phyloP scores from a whole-genome alignment of 2,329 filamentous ascomycete genomes.

The Pseudocercospora pini-densiflorae region DNA sequence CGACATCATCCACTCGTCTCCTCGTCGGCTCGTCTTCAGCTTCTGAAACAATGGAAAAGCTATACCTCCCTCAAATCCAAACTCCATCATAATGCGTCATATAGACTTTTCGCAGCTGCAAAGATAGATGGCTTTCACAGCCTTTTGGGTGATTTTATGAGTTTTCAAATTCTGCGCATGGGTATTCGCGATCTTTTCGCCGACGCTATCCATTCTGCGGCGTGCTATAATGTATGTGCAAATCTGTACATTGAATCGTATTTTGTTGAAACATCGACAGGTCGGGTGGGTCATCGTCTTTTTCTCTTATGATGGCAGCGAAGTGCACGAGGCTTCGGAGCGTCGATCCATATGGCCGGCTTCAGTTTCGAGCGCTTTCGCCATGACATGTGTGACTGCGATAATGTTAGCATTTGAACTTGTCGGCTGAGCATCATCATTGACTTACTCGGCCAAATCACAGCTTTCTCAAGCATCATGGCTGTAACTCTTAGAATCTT shows the following conservation, averaged over 20 bases:
- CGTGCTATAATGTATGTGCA: slow-evolving; percentile 6
- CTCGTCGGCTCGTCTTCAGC: background rate
- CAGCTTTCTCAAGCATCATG: slow-evolving; percentile 83
- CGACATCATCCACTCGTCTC: background rate
- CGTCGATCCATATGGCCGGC: slow-evolving; percentile 66
- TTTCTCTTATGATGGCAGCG: background rate
- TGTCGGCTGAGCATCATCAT: slow-evolving; percentile 28
- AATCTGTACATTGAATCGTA: slow-evolving; percentile 11
- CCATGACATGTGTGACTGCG: slow-evolving; percentile 70
- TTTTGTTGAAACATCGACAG: slow-evolving; percentile 8
- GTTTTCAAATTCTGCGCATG: background rate
- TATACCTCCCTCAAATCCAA: background rate
- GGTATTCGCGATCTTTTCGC: background rate
- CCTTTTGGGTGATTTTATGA: slow-evolving; percentile 1
- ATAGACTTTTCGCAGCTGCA: slow-evolving; percentile 9
- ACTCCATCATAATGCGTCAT: slow-evolving; percentile 8
- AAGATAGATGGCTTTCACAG: background rate
- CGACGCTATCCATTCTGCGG: slow-evolving; percentile 1
- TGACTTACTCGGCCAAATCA: slow-evolving; percentile 85
- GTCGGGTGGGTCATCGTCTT: background rate
- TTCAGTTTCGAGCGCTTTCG: slow-evolving; percentile 67
- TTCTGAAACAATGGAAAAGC: background rate
- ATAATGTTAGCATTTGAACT: slow-evolving; percentile 16
- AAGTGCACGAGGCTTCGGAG: slow-evolving; percentile 52
- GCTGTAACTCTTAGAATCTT: slow-evolving; percentile 85